Evolutionary conservation across 768 basidiomycete species (phyloP), one percentile per base, ranked within the genome.

Genomic region (Cantharellus cinnabarinus): DNA sequence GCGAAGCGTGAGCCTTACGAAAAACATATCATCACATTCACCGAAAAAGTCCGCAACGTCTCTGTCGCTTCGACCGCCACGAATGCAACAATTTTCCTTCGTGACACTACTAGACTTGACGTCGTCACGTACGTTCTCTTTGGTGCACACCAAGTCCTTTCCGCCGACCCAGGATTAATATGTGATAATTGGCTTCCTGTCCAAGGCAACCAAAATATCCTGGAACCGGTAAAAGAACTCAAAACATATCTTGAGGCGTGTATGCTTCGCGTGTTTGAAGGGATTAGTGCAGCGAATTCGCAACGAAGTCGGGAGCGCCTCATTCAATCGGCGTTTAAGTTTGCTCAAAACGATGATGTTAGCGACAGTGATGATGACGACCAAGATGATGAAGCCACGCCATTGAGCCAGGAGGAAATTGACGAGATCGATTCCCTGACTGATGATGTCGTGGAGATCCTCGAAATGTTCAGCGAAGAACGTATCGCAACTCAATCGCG

Each of bases 141-240:
- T 65, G 93, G 91, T 3, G 90, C 89, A 0, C 80, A 88, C 68
- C 77, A 81, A 56, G 76, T 91, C 39, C 71, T 78, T 61, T 79
- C 85, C 48, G 78, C 78, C 0, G 77, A 80, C 42, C 76, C 77
- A 15, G 88, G 89, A 3, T 68, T 97, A 56, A 82, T 84, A 65
- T 91, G 89, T 66, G 93, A 97, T 66, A 80, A 79, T 50, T 97
- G 93, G 91, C 71, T 97, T 5, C 88, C 90, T 29, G 76, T 93
- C 52, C 75, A 82, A 42, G 86, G 86, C 44, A 78, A 82, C 62
- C 64, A 82, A 56, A 76, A 83, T 64, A 78, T 79, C 1, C 70
- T 95, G 65, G 88, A 93, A 66, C 82, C 89, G 63, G 72, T 94
- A n/a, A 82, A 84, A 67, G 76, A 79, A 7, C 71, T 97, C 66